Evolutionary conservation across 1,139 yeast species (phyloP), one percentile per base, ranked within the genome.

Genomic region (Eremothecium gossypii): DNA sequence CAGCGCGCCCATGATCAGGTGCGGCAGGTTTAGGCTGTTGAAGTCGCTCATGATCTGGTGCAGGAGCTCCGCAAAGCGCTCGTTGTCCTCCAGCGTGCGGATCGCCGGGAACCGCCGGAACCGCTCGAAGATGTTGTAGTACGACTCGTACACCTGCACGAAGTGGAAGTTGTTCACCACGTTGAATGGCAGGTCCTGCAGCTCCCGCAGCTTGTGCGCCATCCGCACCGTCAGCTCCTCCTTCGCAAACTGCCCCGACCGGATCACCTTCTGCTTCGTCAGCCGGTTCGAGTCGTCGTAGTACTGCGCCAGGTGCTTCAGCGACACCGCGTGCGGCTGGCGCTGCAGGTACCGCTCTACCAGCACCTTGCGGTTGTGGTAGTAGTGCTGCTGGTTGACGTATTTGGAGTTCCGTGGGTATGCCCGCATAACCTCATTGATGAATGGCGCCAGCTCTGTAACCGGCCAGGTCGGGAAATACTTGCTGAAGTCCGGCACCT

Each of bases 1-100:
- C 44, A 87, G 68, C 1, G 94, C 87, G 2, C 96, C 97, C 89
- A 86, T 84, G 71, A 89, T 83, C 48, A 89, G 68, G 58, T 87
- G 91, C 1, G 96, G 91, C 46, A 89, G 69, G 51, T 86, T 84
- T 45, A 80, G 68, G 39, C 85, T 70, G 63, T 89, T 95, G 53
- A 78, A 82, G 60, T 83, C 89, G 14, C 71, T 69, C 50, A 89
- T 66, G 49, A 87, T 73, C 27, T 71, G 67, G 29, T 76, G 71
- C 44, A 87, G 67, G 34, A 77, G 71, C 30, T 67, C 66, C 57
- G 95, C 82, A 58, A 89, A 87, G 51, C 66, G 64, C 31, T 76
- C 79, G 57, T 89, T 89, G 43, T 86, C 94, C 36, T 80, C 78
- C 40, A 86, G 61, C 0, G 80, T 75, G 27, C 71, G 69, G 49